phyloP scores from a whole-genome alignment of 768 basidiomycete genomes.

The Paxillus ammoniavirescens region DNA sequence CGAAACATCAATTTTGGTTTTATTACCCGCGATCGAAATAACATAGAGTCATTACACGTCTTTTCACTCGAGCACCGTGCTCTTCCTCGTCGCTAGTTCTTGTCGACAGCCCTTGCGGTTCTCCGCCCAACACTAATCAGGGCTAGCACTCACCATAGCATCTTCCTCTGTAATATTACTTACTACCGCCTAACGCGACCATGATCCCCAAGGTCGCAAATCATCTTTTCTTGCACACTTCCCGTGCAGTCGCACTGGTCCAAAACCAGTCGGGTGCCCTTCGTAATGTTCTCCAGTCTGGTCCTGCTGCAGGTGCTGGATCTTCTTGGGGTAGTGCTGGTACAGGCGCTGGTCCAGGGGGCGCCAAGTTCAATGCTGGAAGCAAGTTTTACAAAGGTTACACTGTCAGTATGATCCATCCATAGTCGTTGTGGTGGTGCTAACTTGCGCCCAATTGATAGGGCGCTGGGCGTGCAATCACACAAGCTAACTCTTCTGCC shows the following conservation, averaged over 20 bases:
- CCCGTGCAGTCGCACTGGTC: conserved; percentile 72
- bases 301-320: conserved; percentile 43
- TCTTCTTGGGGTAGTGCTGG: conserved; percentile 56
- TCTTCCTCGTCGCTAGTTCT: conserved; percentile 1
- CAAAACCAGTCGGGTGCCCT: conserved; percentile 69
- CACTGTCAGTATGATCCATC: conserved; percentile 44
- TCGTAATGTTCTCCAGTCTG: conserved; percentile 72
- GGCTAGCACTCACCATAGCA: conserved; percentile 4
- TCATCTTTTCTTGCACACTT: conserved; percentile 72
- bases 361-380: conserved; percentile 70
- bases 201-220: conserved; percentile 87
- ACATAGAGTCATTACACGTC: neutral
- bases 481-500: conserved; percentile 65
- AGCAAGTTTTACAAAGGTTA: conserved; percentile 70
- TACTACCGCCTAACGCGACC: conserved; percentile 3
- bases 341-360: conserved; percentile 56
- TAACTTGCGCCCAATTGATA: conserved; percentile 27
- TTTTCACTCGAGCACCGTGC: neutral
- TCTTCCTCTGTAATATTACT: neutral
- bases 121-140: conserved; percentile 1
- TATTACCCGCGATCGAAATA: conserved; percentile 2
- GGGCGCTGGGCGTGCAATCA: conserved; percentile 69
- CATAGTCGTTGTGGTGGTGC: neutral
- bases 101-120: conserved; percentile 2
- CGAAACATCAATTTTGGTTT: conserved; percentile 17